phyloP scores from a whole-genome alignment of 768 basidiomycete species.

The Termitomyces sp. region DNA sequence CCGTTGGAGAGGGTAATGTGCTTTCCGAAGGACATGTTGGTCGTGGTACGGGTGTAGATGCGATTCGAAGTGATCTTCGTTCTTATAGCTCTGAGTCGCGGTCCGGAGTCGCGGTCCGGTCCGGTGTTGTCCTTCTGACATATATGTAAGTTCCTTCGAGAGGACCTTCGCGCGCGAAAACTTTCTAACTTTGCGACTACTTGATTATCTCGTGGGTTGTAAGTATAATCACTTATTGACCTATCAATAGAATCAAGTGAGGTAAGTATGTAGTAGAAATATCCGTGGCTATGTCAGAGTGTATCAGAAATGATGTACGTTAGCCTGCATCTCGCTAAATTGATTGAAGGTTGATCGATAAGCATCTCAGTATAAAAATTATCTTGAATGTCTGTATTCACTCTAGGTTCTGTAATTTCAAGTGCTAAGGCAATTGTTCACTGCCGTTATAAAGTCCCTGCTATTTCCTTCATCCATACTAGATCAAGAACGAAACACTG shows the following conservation, averaged over 20 bases:
- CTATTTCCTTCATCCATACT: no score
- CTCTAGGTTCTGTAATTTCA: no score
- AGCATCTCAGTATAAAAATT: no score
- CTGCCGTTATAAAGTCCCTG: no score
- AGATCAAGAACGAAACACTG: no score
- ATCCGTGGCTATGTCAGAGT: not conserved
- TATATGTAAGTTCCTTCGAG: not conserved
- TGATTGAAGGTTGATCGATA: no score
- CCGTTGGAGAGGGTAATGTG: conserved; percentile 39
- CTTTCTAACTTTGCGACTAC: not conserved
- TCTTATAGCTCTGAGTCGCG: conserved; percentile 1
- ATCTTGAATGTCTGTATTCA: no score
- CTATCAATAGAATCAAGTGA: not conserved
- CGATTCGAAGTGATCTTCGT: not conserved
- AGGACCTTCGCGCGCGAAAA: not conserved
- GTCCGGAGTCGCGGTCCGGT: conserved; percentile 11
- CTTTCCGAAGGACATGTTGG: conserved; percentile 21
- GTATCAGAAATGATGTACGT: not conserved
- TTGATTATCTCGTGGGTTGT: not conserved
- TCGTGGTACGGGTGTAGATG: not conserved
- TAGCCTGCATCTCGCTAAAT: no score
- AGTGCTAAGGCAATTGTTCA: no score
- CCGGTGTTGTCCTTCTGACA: not conserved
- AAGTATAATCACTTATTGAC: not conserved
- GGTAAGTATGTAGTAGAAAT: no score